A percentile compares a stretch with the other conserved stretches of the same genome.
Conservation (phyloP, 1,139 yeast genomes). For the Lizanozyma gosingica region DNA sequence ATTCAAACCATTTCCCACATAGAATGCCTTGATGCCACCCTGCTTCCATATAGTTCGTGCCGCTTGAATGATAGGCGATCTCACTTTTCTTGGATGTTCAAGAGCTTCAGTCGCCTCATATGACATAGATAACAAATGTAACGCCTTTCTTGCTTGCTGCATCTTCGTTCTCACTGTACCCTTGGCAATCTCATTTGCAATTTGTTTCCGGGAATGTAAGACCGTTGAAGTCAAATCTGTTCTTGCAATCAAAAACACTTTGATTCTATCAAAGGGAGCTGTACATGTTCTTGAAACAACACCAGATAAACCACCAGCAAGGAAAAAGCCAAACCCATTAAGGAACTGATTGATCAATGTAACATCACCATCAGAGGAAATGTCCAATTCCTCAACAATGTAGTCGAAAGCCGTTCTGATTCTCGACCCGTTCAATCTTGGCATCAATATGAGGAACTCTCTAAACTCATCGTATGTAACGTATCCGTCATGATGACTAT, state of each 20-base stretch:
- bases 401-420: slow-evolving; percentile 74
- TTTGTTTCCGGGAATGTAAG: slow-evolving; percentile 45
- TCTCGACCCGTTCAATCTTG: slow-evolving; percentile 61
- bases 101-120: slow-evolving; percentile 19
- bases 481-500: slow-evolving; percentile 53
- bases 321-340: slow-evolving; percentile 79
- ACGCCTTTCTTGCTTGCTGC: slow-evolving; percentile 6
- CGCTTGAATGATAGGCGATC: slow-evolving; percentile 73
- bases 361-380: slow-evolving; percentile 88
- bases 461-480: slow-evolving; percentile 84
- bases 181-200: slow-evolving; percentile 33
- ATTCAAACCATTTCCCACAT: slow-evolving; percentile 91
- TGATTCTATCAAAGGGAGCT: slow-evolving; percentile 92
- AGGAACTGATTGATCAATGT: slow-evolving; percentile 70
- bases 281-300: slow-evolving; percentile 96
- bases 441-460: slow-evolving; percentile 73
- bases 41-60: slow-evolving; percentile 74
- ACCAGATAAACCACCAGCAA: slow-evolving; percentile 94
- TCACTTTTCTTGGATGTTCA: slow-evolving; percentile 28
- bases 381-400: slow-evolving; percentile 70
- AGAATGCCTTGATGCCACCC: slow-evolving; percentile 82
- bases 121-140: not conserved
- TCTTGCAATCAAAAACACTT: slow-evolving; percentile 88
- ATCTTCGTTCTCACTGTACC: slow-evolving; percentile 6
- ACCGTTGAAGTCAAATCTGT: slow-evolving; percentile 70